A percentile compares a stretch with the other conserved stretches of the same genome.
These are phyloP conservation scores for Apiospora kogelbergensis DNA, from an alignment of 2,329 filamentous ascomycete genomes.

Conservation along the genomic window DNA sequence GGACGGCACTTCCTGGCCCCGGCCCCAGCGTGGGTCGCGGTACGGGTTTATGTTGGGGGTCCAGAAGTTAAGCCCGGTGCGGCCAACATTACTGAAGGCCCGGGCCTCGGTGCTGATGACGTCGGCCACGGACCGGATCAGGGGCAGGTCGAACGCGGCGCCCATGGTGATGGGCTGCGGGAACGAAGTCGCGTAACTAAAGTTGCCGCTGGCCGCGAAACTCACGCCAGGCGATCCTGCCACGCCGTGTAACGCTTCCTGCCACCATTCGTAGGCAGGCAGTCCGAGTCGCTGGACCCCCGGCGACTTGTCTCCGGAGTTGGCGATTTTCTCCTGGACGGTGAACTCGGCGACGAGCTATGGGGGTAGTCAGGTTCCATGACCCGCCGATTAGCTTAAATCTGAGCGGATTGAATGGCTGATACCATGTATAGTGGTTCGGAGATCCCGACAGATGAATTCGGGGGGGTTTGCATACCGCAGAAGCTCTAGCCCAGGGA, in stretches of 20 bases:
- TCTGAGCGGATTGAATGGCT: background rate
- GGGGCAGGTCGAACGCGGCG: conserved; percentile 32
- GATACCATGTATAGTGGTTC: too few relatives aligned
- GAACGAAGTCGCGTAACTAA: conserved; percentile 31
- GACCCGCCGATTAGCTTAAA: background rate
- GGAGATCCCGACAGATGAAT: background rate
- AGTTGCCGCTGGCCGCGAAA: conserved; percentile 24
- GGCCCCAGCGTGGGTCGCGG: conserved; percentile 28
- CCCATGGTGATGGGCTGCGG: conserved; percentile 31
- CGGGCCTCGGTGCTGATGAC: conserved; percentile 31
- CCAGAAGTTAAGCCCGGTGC: conserved; percentile 29
- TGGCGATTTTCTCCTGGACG: background rate
- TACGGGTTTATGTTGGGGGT: conserved; percentile 30
- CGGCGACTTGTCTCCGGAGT: conserved; percentile 15
- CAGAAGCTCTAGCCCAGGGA: conserved; percentile 26
- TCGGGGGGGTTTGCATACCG: conserved; percentile 21
- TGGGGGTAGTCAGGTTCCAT: conserved; percentile 26
- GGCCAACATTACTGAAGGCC: conserved; percentile 31
- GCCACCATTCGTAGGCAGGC: conserved; percentile 61
- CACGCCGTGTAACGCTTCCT: conserved; percentile 63
- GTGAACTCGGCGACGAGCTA: conserved; percentile 44
- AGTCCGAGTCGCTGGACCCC: conserved; percentile 57
- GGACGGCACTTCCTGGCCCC: conserved; percentile 28
- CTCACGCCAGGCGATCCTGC: conserved; percentile 47
- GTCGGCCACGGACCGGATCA: conserved; percentile 27